These are phyloP conservation scores for Backusella australiensis DNA, from an alignment of 192 early-diverging fungal genomes.

Conservation along the genomic window DNA sequence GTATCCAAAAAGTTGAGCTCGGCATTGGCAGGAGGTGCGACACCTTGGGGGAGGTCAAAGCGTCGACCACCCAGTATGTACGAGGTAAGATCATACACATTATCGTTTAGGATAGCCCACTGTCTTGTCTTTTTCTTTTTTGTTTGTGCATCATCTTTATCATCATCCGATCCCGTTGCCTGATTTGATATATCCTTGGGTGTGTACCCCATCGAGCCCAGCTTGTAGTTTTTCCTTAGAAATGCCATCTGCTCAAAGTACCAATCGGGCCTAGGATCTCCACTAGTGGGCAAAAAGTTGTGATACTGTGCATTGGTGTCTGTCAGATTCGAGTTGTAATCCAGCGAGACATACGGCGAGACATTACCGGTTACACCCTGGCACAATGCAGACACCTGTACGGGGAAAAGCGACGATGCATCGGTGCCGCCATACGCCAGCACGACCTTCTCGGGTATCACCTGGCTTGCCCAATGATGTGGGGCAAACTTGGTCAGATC, in stretches of 20 bases:
- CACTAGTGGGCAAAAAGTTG: conserved; percentile 66
- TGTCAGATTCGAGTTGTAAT: conserved; percentile 46
- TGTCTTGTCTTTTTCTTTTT: conserved; percentile 34
- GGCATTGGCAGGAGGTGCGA: conserved; percentile 35
- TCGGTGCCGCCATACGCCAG: conserved; percentile 56
- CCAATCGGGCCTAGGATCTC: conserved; percentile 65
- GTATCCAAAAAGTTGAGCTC: conserved; percentile 58
- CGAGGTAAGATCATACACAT: conserved; percentile 72
- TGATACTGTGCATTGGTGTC: conserved; percentile 58
- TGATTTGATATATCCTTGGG: conserved; percentile 55
- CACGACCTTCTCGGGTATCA: conserved; percentile 56
- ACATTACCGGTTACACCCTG: conserved; percentile 31
- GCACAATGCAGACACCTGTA: conserved; percentile 67
- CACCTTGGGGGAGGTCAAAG: conserved; percentile 37
- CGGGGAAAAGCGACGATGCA: conserved; percentile 65
- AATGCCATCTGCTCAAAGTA: conserved; percentile 60
- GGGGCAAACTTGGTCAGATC: conserved; percentile 65
- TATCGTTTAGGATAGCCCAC: conserved; percentile 65
- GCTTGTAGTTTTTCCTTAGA: conserved; percentile 57
- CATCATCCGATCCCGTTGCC: conserved; percentile 20
- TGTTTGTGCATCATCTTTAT: conserved; percentile 7
- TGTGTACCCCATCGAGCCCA: conserved; percentile 67
- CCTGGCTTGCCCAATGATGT: conserved; percentile 48
- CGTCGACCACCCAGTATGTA: conserved; percentile 59
- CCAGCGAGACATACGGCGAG: conserved; percentile 43